phyloP scores from a whole-genome alignment of 1,284 basidiomycete species.

The Microbotryum intermedium region DNA sequence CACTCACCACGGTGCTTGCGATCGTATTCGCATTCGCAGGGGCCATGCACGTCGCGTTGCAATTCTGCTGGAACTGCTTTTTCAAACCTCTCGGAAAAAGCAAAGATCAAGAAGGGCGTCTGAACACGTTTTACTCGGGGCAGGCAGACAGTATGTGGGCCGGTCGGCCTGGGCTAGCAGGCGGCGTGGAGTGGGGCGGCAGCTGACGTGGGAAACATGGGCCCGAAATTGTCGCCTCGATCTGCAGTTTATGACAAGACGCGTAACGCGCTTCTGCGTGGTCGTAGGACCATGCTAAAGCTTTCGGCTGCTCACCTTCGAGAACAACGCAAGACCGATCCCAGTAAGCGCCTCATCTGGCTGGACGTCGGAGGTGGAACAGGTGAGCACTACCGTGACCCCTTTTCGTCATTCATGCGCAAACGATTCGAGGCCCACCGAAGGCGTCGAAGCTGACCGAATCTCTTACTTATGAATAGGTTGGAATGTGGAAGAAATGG shows the following conservation, averaged over 20 bases:
- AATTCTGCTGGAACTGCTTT: conserved; percentile 34
- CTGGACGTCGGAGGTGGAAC: conserved; percentile 76
- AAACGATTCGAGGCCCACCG: not conserved
- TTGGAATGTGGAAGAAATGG: conserved; percentile 75
- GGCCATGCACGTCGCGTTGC: not conserved
- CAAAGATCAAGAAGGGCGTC: conserved; percentile 38
- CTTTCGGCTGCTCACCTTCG: conserved; percentile 61
- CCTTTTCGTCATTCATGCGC: not conserved
- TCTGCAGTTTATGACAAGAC: conserved; percentile 56
- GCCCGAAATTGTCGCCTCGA: not conserved
- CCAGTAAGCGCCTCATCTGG: conserved; percentile 57
- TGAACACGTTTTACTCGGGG: conserved; percentile 54
- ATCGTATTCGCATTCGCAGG: not conserved
- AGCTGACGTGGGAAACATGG: not conserved
- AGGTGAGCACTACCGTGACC: conserved; percentile 40
- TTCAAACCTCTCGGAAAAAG: conserved; percentile 41
- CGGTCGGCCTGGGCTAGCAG: not conserved
- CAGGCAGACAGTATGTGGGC: conserved; percentile 47
- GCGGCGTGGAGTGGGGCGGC: not conserved
- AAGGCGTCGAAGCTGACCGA: not conserved
- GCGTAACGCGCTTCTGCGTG: conserved; percentile 53
- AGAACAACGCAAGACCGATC: conserved; percentile 42
- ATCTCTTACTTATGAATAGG: conserved; percentile 39
- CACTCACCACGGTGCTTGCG: not conserved
- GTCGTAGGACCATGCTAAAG: conserved; percentile 59